These are phyloP conservation scores for Periconia sp. DNA, from an alignment of 2,329 filamentous ascomycete species.

Conservation along the genomic window DNA sequence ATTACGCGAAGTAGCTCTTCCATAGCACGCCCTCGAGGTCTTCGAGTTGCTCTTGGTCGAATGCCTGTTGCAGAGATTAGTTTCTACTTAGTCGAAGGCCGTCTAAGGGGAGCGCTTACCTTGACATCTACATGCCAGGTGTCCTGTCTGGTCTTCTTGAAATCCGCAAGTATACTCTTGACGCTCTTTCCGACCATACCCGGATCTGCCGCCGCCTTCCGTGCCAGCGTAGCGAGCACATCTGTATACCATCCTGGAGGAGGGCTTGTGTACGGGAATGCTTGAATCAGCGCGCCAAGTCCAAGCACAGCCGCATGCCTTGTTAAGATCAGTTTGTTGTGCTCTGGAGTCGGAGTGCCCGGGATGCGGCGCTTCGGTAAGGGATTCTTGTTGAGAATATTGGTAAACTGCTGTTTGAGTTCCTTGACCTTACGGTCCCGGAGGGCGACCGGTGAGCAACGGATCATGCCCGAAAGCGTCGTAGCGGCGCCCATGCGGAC, in stretches of 20 bases:
- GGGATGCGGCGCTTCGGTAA: constrained; percentile 72
- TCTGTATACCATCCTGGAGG: constrained; percentile 94
- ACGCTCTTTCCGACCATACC: constrained; percentile 95
- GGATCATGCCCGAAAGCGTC: constrained; percentile 95
- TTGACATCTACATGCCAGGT: constrained; percentile 98
- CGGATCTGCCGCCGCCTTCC: constrained; percentile 83
- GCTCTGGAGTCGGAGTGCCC: constrained; percentile 73
- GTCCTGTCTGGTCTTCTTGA: constrained; percentile 99
- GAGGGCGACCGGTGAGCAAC: constrained; percentile 83
- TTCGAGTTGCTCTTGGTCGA: constrained; percentile 90
- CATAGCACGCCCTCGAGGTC: constrained; percentile 95
- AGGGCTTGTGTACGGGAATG: constrained; percentile 94
- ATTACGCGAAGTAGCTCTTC: constrained; percentile 97
- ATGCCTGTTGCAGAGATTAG: constrained; percentile 60
- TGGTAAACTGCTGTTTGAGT: constrained; percentile 80
- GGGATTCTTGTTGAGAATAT: constrained; percentile 79
- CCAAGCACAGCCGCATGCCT: constrained; percentile 92
- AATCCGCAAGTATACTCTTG: constrained; percentile 91
- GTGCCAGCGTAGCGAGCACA: constrained; percentile 82
- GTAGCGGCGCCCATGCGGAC: constrained; percentile 91
- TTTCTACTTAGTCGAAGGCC: too few species aligned
- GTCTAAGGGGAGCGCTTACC: constrained; percentile 62
- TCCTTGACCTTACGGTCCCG: constrained; percentile 78
- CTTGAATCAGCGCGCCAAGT: constrained; percentile 87
- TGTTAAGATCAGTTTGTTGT: constrained; percentile 77